Evolutionary conservation across 148 eudicot genomes (phyloP).

Genomic region (Rheum nobile): DNA sequence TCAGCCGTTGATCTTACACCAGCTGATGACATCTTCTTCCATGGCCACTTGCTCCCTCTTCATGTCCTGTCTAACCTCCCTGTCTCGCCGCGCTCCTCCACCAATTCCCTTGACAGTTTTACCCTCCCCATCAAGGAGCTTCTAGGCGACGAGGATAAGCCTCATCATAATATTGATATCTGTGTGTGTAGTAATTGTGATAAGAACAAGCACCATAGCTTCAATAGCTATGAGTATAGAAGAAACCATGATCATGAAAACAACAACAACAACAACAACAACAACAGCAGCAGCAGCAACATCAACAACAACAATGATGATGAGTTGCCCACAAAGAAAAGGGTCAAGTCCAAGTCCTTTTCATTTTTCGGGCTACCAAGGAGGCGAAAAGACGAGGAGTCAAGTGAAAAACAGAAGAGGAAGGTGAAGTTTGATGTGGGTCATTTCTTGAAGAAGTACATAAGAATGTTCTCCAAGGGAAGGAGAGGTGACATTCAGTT

Average conservation of each 20-base stretch:
- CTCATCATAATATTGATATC: not conserved
- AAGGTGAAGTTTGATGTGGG: slow-evolving; percentile 41
- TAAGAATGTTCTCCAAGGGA: slow-evolving; percentile 22
- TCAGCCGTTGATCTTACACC: slow-evolving; percentile 55
- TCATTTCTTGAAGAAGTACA: slow-evolving; percentile 39
- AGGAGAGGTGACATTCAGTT: slow-evolving; percentile 6
- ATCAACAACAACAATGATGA: not conserved
- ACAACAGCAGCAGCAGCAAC: too few relatives aligned
- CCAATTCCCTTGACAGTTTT: slow-evolving; percentile 44
- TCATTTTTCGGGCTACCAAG: slow-evolving; percentile 42
- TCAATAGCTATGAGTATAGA: slow-evolving; percentile 6
- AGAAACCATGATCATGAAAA: slow-evolving; percentile 1
- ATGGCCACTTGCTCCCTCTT: slow-evolving; percentile 68
- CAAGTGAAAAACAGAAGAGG: slow-evolving; percentile 14
- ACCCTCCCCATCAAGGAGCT: slow-evolving; percentile 38
- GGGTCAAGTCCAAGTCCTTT: slow-evolving; percentile 44
- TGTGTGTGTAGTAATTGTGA: not conserved
- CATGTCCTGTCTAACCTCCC: slow-evolving; percentile 54
- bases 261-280: not conserved
- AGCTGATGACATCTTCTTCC: slow-evolving; percentile 76
- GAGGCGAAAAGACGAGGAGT: slow-evolving; percentile 26
- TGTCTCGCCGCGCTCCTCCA: slow-evolving; percentile 50
- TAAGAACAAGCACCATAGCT: not conserved
- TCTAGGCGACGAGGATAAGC: not conserved
- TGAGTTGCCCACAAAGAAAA: not conserved